phyloP scores from a whole-genome alignment of 768 basidiomycete genomes.

The Solioccasus polychromus region DNA sequence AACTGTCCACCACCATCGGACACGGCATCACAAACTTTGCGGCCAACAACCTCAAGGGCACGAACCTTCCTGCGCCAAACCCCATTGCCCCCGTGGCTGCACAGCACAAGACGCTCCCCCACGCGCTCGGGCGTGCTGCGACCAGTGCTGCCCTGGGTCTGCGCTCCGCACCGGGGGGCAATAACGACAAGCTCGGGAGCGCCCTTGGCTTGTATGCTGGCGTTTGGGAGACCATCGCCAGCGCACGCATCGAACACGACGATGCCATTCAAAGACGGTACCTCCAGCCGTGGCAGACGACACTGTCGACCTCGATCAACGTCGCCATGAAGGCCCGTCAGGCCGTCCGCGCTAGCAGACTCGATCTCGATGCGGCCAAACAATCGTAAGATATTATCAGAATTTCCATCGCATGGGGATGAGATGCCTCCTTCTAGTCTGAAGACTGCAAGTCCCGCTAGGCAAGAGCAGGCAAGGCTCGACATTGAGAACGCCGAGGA shows the following conservation, averaged over 20 bases:
- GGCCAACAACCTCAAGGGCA: conserved; percentile 84
- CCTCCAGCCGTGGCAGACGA: conserved; percentile 84
- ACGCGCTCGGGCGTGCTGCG: conserved; percentile 86
- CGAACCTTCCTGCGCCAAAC: conserved; percentile 72
- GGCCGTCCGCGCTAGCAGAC: conserved; percentile 71
- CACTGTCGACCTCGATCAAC: conserved; percentile 75
- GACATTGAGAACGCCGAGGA: conserved; percentile 94
- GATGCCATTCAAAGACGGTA: conserved; percentile 61
- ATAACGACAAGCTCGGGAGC: conserved; percentile 69
- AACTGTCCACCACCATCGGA: conserved; percentile 68
- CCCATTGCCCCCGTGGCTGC: conserved; percentile 52
- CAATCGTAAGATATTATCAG: conserved; percentile 56
- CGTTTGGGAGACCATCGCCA: conserved; percentile 82
- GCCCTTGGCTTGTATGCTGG: conserved; percentile 76
- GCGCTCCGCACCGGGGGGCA: conserved; percentile 41
- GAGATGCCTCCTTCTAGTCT: conserved; percentile 46
- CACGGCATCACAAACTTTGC: conserved; percentile 81
- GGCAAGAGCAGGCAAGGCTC: conserved; percentile 88
- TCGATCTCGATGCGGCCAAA: conserved; percentile 91
- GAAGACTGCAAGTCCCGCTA: conserved; percentile 71
- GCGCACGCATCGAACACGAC: conserved; percentile 81
- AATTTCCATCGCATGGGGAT: neutral
- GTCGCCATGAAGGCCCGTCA: conserved; percentile 92
- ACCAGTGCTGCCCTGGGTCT: conserved; percentile 53
- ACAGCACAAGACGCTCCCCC: conserved; percentile 95